Base-by-base conservation (phyloP, 768 basidiomycete genomes). In the Amanita rimosa region DNA sequence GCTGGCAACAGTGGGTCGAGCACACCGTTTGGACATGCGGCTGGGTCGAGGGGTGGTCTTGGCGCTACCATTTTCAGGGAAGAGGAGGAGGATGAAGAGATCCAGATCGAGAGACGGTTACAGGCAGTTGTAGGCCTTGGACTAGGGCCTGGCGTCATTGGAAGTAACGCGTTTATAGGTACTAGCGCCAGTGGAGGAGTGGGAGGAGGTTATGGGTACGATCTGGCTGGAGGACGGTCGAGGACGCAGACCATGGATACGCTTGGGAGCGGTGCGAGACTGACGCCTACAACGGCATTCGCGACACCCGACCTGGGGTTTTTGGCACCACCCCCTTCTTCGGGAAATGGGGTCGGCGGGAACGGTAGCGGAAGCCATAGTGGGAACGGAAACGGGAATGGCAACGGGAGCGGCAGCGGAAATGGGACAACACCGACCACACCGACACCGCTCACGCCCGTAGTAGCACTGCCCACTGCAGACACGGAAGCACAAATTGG, bases 401-500 rank as follows among this genome's bases (percentile, higher is more conserved):
- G 68, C 27, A 69, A 66, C 37, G 62, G 65, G 0, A 60, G 62
- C 35, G 59, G 62, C 43, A 46, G 62, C 17, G 48, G 48, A 16
- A 49, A 16, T 2, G 48, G 40, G 22, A 60, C 66, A 9, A 64
- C 75, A 3, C 69, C 73, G 7, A 66, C 76, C 22, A 73, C 79
- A 26, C 74, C 77, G 0, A 73, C 76, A 16, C 70, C 83, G 4
- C 67, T 87, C 27, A 79, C 79, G 7, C 84, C 86, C 1, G 80
- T 88, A 7, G 74, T 76, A 10, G 79, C 86, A 22, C 67, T 91
- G 47, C 75, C 79, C 13, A 89, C 87, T 1, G 69, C 73, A 2
- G 86, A 89, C 52, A 68, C 72, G 13, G 88, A 90, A 64, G 70
- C 76, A 27, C 84, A 85, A 64, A 68, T 83, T 29, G 89, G 89